These are phyloP conservation scores for Lactifluus volemus DNA, from an alignment of 768 basidiomycete genomes.

Conservation along the genomic window DNA sequence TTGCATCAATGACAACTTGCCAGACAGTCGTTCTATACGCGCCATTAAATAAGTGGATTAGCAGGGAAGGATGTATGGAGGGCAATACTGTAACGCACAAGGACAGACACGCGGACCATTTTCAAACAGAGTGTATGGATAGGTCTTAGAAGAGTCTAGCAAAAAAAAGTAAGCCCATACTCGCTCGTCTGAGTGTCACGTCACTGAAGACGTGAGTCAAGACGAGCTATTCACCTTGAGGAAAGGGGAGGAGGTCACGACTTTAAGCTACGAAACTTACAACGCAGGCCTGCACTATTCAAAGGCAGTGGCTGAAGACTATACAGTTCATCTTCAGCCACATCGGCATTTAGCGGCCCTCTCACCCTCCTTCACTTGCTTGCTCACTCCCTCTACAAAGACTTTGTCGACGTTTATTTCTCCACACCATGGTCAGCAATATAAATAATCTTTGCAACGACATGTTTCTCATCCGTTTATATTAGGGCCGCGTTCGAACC, in stretches of 20 bases:
- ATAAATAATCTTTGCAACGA: neutral
- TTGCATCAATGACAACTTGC: constrained; percentile 24
- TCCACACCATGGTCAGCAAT: constrained; percentile 41
- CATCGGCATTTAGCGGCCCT: constrained; percentile 25
- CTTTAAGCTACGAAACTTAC: neutral
- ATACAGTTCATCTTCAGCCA: constrained; percentile 31
- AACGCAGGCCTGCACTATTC: neutral
- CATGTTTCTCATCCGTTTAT: neutral
- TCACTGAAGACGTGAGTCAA: constrained; percentile 74
- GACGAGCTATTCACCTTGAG: constrained; percentile 44
- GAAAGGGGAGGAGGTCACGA: constrained; percentile 9
- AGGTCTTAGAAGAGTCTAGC: constrained; percentile 19
- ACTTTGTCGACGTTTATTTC: constrained; percentile 17
- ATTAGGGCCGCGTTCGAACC: constrained; percentile 96
- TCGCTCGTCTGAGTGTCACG: constrained; percentile 80
- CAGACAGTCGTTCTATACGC: constrained; percentile 51
- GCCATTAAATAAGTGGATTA: neutral
- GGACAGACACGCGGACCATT: constrained; percentile 87
- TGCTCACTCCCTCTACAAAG: constrained; percentile 8
- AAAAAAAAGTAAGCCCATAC: constrained; percentile 25
- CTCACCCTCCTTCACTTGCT: constrained; percentile 19
- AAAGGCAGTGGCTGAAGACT: constrained; percentile 22
- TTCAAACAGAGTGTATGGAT: constrained; percentile 25
- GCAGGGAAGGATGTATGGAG: neutral
- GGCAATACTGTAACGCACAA: constrained; percentile 33